Percentiles rank a stretch among this genome's conserved stretches.
phyloP scores from a whole-genome alignment of 2,329 filamentous ascomycete genomes.

The Fusarium pilosicola region DNA sequence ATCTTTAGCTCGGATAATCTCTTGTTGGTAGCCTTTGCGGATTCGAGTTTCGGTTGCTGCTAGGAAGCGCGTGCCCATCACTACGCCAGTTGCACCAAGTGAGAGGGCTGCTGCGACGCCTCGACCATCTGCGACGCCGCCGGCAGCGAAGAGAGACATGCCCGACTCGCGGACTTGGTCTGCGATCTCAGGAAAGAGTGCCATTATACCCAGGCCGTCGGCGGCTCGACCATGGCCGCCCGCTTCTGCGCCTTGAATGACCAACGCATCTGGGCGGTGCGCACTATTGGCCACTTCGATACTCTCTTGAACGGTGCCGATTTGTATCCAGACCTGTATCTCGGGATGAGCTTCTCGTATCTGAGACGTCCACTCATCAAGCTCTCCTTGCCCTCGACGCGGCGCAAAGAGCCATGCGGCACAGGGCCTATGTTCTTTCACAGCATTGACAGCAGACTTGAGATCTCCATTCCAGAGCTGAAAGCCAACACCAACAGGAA shows the following conservation, averaged over 20 bases:
- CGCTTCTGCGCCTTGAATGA: slow-evolving; percentile 64
- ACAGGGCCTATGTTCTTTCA: slow-evolving; percentile 47
- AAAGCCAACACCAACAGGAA: slow-evolving; percentile 58
- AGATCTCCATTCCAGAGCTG: slow-evolving; percentile 58
- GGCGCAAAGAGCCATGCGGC: slow-evolving; percentile 59
- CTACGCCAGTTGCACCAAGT: slow-evolving; percentile 64
- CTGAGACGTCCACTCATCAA: slow-evolving; percentile 56
- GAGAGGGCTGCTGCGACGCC: slow-evolving; percentile 60
- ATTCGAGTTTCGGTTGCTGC: slow-evolving; percentile 57
- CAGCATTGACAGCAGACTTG: slow-evolving; percentile 40
- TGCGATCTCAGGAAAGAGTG: slow-evolving; percentile 60
- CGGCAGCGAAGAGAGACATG: slow-evolving; percentile 61
- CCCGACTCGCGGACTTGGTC: slow-evolving; percentile 50
- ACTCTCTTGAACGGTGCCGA: slow-evolving; percentile 60
- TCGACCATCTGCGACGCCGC: slow-evolving; percentile 63
- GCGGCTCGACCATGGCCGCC: slow-evolving; percentile 62
- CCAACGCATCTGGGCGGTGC: slow-evolving; percentile 58
- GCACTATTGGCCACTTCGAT: slow-evolving; percentile 50
- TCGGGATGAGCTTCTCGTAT: slow-evolving; percentile 53
- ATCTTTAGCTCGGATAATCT: slow-evolving; percentile 53
- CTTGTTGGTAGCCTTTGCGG: slow-evolving; percentile 54
- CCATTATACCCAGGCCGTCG: slow-evolving; percentile 56
- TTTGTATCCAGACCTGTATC: slow-evolving; percentile 63
- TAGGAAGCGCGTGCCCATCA: slow-evolving; percentile 72
- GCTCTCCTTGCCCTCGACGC: slow-evolving; percentile 47